Conservation (phyloP, 371 early-diverging fungal species). For the Thermomucor indicae-seudaticae region DNA sequence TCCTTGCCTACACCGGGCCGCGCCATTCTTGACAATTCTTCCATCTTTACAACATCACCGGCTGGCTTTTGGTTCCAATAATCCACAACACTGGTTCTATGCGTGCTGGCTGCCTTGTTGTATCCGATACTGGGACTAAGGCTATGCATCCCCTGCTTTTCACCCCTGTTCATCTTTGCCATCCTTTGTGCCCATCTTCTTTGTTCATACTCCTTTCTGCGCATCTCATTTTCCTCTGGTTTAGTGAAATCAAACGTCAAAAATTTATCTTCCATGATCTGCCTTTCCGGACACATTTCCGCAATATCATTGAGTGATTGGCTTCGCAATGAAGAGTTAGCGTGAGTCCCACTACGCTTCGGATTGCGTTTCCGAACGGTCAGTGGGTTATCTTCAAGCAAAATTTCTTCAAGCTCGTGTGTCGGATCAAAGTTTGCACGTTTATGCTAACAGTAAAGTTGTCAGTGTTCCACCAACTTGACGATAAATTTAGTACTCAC, state of each 20-base stretch:
- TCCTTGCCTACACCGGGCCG: slow-evolving; percentile 22
- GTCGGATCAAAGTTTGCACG: slow-evolving; percentile 92
- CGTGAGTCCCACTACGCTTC: slow-evolving; percentile 20
- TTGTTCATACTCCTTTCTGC: slow-evolving; percentile 10
- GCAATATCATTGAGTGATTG: slow-evolving; percentile 8
- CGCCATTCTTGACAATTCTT: slow-evolving; percentile 38
- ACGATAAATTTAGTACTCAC: slow-evolving; percentile 16
- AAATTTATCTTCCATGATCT: slow-evolving; percentile 63
- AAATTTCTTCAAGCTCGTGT: slow-evolving; percentile 91
- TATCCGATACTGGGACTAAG: too few species aligned
- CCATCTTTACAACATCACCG: slow-evolving; percentile 39
- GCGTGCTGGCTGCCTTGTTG: slow-evolving; percentile 25
- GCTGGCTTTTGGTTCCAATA: slow-evolving; percentile 39
- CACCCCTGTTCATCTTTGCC: slow-evolving; percentile 26
- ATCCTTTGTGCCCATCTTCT: slow-evolving; percentile 27
- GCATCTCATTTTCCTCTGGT: slow-evolving; percentile 36
- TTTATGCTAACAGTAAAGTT: slow-evolving; percentile 34
- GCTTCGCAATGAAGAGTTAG: slow-evolving; percentile 16
- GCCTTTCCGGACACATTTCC: slow-evolving; percentile 29
- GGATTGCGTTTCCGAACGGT: slow-evolving; percentile 37
- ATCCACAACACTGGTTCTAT: slow-evolving; percentile 35
- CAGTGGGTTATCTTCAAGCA: slow-evolving; percentile 92
- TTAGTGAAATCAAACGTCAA: slow-evolving; percentile 60
- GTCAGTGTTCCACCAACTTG: not conserved
- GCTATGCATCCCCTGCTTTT: too few species aligned